phyloP scores from a whole-genome alignment of 805 yeast genomes.

The Phaffomyces thermotolerans region DNA sequence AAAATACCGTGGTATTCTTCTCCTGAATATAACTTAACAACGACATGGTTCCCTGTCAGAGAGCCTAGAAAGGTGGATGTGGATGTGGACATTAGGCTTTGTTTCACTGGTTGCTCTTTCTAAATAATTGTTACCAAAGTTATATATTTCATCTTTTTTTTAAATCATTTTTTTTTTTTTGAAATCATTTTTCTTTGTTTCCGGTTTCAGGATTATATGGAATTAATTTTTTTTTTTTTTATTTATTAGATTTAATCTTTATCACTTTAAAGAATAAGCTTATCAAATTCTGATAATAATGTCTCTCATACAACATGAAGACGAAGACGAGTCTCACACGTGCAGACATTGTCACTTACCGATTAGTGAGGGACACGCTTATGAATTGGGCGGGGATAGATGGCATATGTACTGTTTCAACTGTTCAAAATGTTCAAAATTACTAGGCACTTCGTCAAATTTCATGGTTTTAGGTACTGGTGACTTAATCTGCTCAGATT shows the following conservation, averaged over 20 bases:
- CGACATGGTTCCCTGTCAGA: conserved; percentile 71
- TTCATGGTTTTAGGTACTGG: conserved; percentile 92
- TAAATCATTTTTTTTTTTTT: too few relatives aligned
- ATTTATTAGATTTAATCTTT: not conserved
- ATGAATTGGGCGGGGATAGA: conserved; percentile 86
- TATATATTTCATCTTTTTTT: too few relatives aligned
- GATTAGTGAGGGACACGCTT: conserved; percentile 87
- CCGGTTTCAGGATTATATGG: too few relatives aligned
- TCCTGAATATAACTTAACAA: conserved; percentile 82
- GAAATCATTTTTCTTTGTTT: too few relatives aligned
- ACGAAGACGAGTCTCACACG: conserved; percentile 2
- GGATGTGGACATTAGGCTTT: conserved; percentile 6
- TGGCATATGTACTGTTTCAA: conserved; percentile 95
- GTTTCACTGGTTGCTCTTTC: too few relatives aligned
- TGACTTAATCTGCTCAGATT: conserved; percentile 77
- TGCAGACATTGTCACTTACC: conserved; percentile 38
- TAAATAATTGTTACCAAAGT: too few relatives aligned
- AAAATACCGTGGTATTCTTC: conserved; percentile 71
- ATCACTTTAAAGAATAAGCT: too few relatives aligned
- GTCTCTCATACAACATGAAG: not conserved
- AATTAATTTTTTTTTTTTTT: too few relatives aligned
- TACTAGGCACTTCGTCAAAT: conserved; percentile 81
- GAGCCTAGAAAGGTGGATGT: conserved; percentile 65
- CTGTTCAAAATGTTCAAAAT: conserved; percentile 76
- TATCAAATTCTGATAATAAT: not conserved